Evolutionary conservation across 495 filamentous ascomycete species (phyloP), one percentile per base, ranked within the genome.

Genomic region (Wilcoxina mikolae): DNA sequence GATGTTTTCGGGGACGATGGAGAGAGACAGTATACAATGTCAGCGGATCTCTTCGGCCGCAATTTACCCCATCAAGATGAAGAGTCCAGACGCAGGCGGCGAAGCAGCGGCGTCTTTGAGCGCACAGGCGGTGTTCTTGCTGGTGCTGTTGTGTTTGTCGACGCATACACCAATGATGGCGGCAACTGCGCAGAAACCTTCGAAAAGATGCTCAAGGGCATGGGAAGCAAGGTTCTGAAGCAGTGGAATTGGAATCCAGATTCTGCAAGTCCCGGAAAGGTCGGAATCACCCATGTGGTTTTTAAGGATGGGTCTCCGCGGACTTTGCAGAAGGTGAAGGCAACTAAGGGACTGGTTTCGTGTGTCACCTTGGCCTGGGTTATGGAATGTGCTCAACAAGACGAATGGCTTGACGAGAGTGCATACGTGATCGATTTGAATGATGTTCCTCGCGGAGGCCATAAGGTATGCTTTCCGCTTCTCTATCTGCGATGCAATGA

Each of bases 261-360:
- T 7, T 59, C 66, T 4, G 60, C 69, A 23, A 45, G 55, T 18
- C 49, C 58, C n/a, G 67, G 68, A 17, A 85, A 81, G 65, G 72
- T 93, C 28, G 85, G 85, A 2, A 88, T 95, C 63, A 98, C 91
- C 3, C 91, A 98, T 61, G 85, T 98, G 0, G 80, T 98, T 1
- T 98, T 84, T 70, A 95, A 95, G 63, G 91, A 95, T 68, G 91
- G 91, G 39, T 82, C 82, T 7, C 79, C 85, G 51, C 77, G 84
- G 29, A 95, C 90, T 0, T 66, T 95, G 50, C 83, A 95, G 67
- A 95, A 94, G 67, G 85, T 93, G 5, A 74, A 80, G 50, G 75
- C 83, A 57, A 81, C 78, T 28, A 74, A 76, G 18, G 87, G 85
- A 1, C 72, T 84, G 20, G 85, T 94, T 4, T 77, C 81, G 56